phyloP scores from a whole-genome alignment of 1,139 yeast species.

The Yamadazyma trypodendri region DNA sequence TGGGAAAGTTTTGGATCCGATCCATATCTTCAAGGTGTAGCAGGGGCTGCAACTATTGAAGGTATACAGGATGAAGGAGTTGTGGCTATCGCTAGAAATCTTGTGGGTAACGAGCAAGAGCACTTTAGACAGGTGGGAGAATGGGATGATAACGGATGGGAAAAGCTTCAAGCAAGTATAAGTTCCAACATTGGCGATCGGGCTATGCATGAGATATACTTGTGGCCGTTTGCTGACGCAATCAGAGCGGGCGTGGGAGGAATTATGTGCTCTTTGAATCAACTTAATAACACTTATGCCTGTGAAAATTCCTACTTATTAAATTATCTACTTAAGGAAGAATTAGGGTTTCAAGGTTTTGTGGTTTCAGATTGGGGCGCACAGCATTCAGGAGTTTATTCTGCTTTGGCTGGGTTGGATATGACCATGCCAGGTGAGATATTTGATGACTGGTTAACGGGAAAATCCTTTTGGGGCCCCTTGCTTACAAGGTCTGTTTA shows the following conservation, averaged over 20 bases:
- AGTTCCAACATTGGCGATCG: slow-evolving; percentile 60
- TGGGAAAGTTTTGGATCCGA: slow-evolving; percentile 70
- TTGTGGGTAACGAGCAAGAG: slow-evolving; percentile 65
- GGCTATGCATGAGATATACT: slow-evolving; percentile 60
- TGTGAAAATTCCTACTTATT: slow-evolving; percentile 61
- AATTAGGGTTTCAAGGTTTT: slow-evolving; percentile 66
- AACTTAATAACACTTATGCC: slow-evolving; percentile 56
- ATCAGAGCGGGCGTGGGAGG: slow-evolving; percentile 61
- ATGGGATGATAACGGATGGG: slow-evolving; percentile 50
- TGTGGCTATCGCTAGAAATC: slow-evolving; percentile 54
- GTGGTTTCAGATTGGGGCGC: slow-evolving; percentile 70
- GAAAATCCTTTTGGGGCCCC: slow-evolving; percentile 60
- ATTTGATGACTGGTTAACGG: slow-evolving; percentile 52
- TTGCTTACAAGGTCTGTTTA: slow-evolving; percentile 53
- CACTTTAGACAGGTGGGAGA: slow-evolving; percentile 60
- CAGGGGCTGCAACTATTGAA: slow-evolving; percentile 51
- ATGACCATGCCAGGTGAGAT: slow-evolving; percentile 70
- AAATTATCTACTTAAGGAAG: slow-evolving; percentile 57
- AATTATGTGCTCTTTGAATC: slow-evolving; percentile 62
- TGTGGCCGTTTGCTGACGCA: slow-evolving; percentile 69
- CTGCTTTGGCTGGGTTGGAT: slow-evolving; percentile 61
- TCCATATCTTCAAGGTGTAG: slow-evolving; percentile 60
- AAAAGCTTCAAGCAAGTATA: slow-evolving; percentile 33
- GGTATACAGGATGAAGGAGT: slow-evolving; percentile 63
- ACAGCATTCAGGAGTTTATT: slow-evolving; percentile 55